phyloP scores from a whole-genome alignment of 169 alveolate species.

The Eimeria maxima region DNA sequence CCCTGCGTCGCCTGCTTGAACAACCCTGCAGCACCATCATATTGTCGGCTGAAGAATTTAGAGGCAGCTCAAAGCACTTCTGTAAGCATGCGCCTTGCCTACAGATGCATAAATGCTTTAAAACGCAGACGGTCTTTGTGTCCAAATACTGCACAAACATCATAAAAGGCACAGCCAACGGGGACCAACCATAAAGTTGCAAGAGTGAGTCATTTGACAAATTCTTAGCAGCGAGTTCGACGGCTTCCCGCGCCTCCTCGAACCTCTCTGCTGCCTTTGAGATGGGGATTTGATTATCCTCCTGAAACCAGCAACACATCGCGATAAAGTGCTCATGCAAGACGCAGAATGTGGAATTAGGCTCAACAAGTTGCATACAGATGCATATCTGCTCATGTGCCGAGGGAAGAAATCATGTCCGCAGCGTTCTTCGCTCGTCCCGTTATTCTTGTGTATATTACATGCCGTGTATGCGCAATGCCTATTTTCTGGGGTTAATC shows the following conservation, averaged over 20 bases:
- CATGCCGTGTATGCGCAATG: not conserved
- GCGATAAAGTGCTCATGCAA: not conserved
- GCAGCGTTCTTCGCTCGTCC: not conserved
- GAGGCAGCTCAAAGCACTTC: not conserved
- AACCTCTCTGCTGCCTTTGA: not conserved
- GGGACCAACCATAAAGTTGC: constrained; percentile 29
- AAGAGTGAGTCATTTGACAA: not conserved
- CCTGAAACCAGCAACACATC: not conserved
- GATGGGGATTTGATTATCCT: not conserved
- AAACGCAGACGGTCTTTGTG: not conserved
- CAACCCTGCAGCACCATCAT: constrained; percentile 54
- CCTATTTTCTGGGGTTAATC: not conserved
- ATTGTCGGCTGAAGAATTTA: not conserved
- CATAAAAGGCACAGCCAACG: not conserved
- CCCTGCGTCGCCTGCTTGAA: constrained; percentile 80
- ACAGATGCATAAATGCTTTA: not conserved
- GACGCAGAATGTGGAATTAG: not conserved
- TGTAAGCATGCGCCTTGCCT: not conserved
- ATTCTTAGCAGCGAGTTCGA: not conserved
- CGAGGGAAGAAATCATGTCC: not conserved
- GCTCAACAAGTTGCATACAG: no score
- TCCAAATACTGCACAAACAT: not conserved
- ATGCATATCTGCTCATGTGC: no score
- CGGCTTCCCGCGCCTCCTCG: constrained; percentile 45
- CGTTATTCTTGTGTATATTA: not conserved